These are phyloP conservation scores for Casuarina equisetifolia DNA, from an alignment of 306 rosid genomes.

Conservation along the genomic window DNA sequence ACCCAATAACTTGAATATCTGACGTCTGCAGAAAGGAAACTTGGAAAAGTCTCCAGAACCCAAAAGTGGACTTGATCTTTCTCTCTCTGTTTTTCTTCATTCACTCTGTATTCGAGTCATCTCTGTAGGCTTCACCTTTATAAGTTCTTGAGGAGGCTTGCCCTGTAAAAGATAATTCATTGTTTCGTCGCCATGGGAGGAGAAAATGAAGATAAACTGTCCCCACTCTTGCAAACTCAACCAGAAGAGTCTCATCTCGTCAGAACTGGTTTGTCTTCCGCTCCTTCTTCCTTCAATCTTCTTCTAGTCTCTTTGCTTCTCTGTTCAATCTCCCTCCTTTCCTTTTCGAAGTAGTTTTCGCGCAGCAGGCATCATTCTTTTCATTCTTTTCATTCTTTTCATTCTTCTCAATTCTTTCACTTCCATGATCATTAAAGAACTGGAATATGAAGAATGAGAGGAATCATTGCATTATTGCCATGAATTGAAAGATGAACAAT, in stretches of 20 bases:
- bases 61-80: not conserved
- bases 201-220: not conserved
- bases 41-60: not conserved
- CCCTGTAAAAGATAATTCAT: not conserved
- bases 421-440: too few relatives aligned
- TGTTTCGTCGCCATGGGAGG: not conserved
- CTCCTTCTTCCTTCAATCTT: not conserved
- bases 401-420: too few relatives aligned
- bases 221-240: conserved; percentile 2
- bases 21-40: not conserved
- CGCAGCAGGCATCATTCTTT: too few relatives aligned
- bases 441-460: too few relatives aligned
- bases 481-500: too few relatives aligned
- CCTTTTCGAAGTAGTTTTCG: too few relatives aligned
- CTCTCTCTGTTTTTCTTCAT: not conserved
- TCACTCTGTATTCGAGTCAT: not conserved
- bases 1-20: not conserved
- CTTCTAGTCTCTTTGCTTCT: too few relatives aligned
- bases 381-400: too few relatives aligned
- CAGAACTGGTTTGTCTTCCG: conserved; percentile 6
- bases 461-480: too few relatives aligned
- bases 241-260: not conserved
- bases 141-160: not conserved
- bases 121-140: not conserved
- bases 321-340: too few relatives aligned